Percentiles rank a stretch among this genome's conserved stretches.
Conservation (phyloP, 768 basidiomycete species). For the Pleurotus djamor region DNA sequence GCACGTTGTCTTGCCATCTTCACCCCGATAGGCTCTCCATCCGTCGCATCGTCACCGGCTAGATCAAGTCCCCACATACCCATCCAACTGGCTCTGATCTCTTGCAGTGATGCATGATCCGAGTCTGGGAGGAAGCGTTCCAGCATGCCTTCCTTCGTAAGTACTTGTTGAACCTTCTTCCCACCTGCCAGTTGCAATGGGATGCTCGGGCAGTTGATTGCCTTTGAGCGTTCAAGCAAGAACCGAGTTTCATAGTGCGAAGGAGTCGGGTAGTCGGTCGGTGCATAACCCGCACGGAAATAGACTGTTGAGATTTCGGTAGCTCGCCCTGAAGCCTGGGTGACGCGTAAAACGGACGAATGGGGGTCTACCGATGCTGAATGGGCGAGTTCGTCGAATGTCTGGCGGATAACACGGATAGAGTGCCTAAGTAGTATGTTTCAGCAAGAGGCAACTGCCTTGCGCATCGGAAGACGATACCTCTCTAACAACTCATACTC, state of each 20-base stretch:
- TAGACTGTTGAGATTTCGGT: constrained; percentile 85
- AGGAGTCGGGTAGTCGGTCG: constrained; percentile 71
- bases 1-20: constrained; percentile 48
- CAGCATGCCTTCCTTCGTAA: constrained; percentile 70
- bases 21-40: constrained; percentile 36
- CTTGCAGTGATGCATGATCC: constrained; percentile 37
- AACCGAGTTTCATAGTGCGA: constrained; percentile 72
- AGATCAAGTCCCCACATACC: constrained; percentile 83
- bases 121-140: constrained; percentile 63
- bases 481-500: constrained; percentile 84
- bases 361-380: constrained; percentile 53
- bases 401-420: constrained; percentile 74
- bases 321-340: constrained; percentile 25
- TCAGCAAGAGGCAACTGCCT: background rate
- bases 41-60: constrained; percentile 26
- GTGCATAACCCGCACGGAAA: constrained; percentile 88
- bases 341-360: constrained; percentile 40
- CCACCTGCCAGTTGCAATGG: constrained; percentile 93
- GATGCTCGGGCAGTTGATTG: constrained; percentile 92
- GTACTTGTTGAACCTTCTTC: constrained; percentile 93
- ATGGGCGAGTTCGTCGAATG: constrained; percentile 63
- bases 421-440: constrained; percentile 53
- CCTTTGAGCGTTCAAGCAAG: constrained; percentile 73
- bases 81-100: constrained; percentile 79
- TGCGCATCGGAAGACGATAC: constrained; percentile 30